Evolutionary conservation across 176 grass and related monocot species (phyloP), one percentile per base, ranked within the genome.

Genomic region (Phragmites australis): DNA sequence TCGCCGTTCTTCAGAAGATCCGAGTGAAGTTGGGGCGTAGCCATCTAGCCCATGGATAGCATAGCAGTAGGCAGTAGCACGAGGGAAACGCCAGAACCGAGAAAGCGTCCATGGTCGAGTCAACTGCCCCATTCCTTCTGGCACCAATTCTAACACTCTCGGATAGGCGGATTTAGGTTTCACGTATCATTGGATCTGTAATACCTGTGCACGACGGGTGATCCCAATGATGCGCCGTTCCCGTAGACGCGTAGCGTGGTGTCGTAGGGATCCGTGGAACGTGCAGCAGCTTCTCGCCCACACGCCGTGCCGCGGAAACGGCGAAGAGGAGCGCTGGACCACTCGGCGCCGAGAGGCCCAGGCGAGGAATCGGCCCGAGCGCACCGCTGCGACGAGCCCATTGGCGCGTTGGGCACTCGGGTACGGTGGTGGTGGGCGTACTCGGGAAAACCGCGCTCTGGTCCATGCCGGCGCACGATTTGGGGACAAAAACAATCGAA

Each of bases 1-100:
- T 81, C 82, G 11, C 15, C 25, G 45, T 7, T 11, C 69, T 81
- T 53, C 62, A 70, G 62, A 81, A 74, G 82, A 85, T 89, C 82
- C 61, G n/a, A 21, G 51, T 7, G 55, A 62, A 68, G 49, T 47
- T 30, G 62, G 31, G 55, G 44, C 46, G 59, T 48, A 77, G 75
- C 6, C 41, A 7, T 21, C 5, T 56, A 37, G 72, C 15, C 69
- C 21, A 18, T 3, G n/a, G 75, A 49, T 64, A 44, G 6, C 27
- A 9, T 68, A 68, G 52, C 3, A 3, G 45, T 41, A 52, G 77
- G 22, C 17, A 17, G 45, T 71, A 62, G 76, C 76, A 66, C 76
- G 46, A 65, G 60, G 44, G 59, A 26, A 9, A 14, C 8, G 14
- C 8, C 46, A 32, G 43, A 26, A 58, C 60, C 2, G 17, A 39